Percentiles rank a stretch among this genome's conserved stretches.
phyloP scores from a whole-genome alignment of 768 basidiomycete genomes.

The Hypholoma fasciculare region DNA sequence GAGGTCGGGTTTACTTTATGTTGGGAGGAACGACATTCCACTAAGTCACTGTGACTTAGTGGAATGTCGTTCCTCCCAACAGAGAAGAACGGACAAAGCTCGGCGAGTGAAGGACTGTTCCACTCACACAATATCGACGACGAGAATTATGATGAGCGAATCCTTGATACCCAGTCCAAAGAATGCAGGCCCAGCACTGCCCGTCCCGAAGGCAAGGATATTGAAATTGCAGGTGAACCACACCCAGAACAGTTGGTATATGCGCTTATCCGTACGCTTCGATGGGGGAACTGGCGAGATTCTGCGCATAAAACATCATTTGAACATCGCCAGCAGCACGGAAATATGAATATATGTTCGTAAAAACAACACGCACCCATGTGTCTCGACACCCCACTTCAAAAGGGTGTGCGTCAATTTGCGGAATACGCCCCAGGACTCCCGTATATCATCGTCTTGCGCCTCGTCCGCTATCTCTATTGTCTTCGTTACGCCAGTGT shows the following conservation, averaged over 20 bases:
- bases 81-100: no score
- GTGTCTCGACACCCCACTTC: slow-evolving; percentile 19
- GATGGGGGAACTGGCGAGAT: slow-evolving; percentile 53
- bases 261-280: slow-evolving; percentile 54
- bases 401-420: slow-evolving; percentile 10
- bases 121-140: slow-evolving; percentile 43
- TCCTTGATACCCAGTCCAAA: slow-evolving; percentile 56
- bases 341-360: background rate
- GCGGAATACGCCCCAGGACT: slow-evolving; percentile 4
- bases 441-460: no score
- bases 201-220: slow-evolving; percentile 61
- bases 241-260: slow-evolving; percentile 67
- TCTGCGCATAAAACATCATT: slow-evolving; percentile 24
- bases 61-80: no score
- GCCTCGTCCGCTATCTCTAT: no score
- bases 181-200: slow-evolving; percentile 58
- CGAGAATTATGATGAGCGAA: slow-evolving; percentile 47
- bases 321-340: background rate
- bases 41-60: no score
- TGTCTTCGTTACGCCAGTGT: no score
- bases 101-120: background rate
- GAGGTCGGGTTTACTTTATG: no score
- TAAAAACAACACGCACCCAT: slow-evolving; percentile 10
- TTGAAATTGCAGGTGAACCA: slow-evolving; percentile 77
- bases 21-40: no score